Base-by-base conservation (phyloP, 2,329 filamentous ascomycete genomes). In the Verticillium isaacii region DNA sequence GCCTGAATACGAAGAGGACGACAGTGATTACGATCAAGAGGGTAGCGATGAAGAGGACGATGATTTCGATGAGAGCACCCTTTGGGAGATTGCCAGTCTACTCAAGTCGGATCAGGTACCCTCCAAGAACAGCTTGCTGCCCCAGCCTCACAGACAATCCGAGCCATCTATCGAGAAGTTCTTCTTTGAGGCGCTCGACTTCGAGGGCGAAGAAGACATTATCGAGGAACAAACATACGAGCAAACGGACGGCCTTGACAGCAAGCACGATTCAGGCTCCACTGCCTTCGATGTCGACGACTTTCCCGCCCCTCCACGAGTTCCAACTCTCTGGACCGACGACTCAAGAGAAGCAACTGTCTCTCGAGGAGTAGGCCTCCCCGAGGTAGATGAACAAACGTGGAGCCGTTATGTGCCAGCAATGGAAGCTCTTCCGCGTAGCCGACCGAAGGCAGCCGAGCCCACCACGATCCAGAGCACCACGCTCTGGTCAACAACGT, bases 21-120 rank as follows among this genome's bases (percentile, higher is more conserved):
- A 70, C 52, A 50, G 45, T 25, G 45, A 25, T 25, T 50, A 50
- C 45, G 25, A 14, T 19, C n/a, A 50, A 50, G 45, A 50, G 45
- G n/a, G 19, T 1, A 50, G 45, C 45, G 45, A 45, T 8, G 39
- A 50, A 7, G 78, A 76, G 56, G 82, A 80, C 41, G 82, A 84
- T 58, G 80, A 78, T 25, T 87, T 88, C 65, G 85, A 88, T 63
- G 85, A 88, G 73, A 81, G 75, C 11, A 88, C 84, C 1, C 74
- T 88, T 32, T 87, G 84, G 83, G 85, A 88, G 69, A 88, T 89
- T 72, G 85, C 85, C 62, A 85, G 77, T 63, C 75, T 88, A 50
- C 75, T 88, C 12, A 80, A 82, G 70, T 77, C 80, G 2, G 78
- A 81, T 61, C 71, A 80, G 57, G 72, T 86, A 5, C 82, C 83